Evolutionary conservation across 2,329 filamentous ascomycete species (phyloP), one percentile per base, ranked within the genome.

Genomic region (Lasiodiplodia sp.): DNA sequence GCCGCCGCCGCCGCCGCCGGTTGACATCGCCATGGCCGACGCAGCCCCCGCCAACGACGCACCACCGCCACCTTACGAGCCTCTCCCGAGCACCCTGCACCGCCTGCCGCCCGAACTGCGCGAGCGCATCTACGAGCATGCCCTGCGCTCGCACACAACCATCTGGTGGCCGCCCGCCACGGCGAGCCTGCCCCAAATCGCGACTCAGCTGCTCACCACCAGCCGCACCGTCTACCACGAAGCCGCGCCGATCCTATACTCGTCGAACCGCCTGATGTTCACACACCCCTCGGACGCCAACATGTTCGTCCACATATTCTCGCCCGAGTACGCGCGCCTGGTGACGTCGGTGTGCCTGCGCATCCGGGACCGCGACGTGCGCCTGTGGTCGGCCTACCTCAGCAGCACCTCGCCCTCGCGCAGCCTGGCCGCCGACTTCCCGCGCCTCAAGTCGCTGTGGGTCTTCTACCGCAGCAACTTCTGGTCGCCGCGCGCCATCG

Each of bases 201-300:
- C 70, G 52, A 70, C 75, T 34, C 68, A 66, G 31, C 77, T 81
- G 11, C 72, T 81, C 16, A 74, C 70, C 10, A 70, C 72, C 12
- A 76, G 71, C 67, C 72, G 70, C 11, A 75, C 77, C 60, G 71
- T 80, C 31, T 73, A 79, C 70, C 67, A 70, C 14, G 79, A 81
- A 64, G 75, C 78, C 4, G 74, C 73, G 4, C 74, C 76, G 0
- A 69, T 79, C 16, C 73, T 81, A n/a, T 81, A 80, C 71, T 67
- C 72, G 14, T 63, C 63, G 21, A 81, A 80, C 73, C 77, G 75
- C 58, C 78, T 80, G 67, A 71, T 78, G 65, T 81, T 81, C 73
- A 75, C 73, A 4, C 78, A 81, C 64, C 79, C 79, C 7, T 78
- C 75, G 62, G 79, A 81, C 68, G 78, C 76, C 71, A 81, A 78